A percentile compares a stretch with the other conserved stretches of the same genome.
Evolutionary conservation across 768 basidiomycete species (phyloP).

Genomic region (Astraeus odoratus): DNA sequence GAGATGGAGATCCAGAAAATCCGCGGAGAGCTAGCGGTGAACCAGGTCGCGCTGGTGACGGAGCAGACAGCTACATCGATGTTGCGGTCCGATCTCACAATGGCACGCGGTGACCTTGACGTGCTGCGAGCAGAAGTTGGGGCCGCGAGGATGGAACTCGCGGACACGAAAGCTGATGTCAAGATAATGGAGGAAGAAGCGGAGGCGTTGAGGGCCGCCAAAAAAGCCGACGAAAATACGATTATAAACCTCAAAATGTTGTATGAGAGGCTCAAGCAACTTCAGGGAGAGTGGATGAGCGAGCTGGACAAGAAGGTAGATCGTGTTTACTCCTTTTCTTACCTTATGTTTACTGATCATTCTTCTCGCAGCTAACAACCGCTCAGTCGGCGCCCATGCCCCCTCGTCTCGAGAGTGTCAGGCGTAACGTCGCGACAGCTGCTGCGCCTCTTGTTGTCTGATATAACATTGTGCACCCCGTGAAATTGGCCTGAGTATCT

Average conservation of each 20-base stretch:
- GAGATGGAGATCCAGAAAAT: conserved; percentile 5
- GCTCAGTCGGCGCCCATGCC: not conserved
- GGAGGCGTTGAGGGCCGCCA: conserved; percentile 23
- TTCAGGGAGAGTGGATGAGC: conserved; percentile 28
- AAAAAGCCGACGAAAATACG: conserved; percentile 29
- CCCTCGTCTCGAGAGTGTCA: too few relatives aligned
- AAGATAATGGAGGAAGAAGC: conserved; percentile 29
- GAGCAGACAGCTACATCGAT: conserved; percentile 2
- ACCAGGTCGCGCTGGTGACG: not conserved
- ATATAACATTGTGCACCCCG: too few relatives aligned
- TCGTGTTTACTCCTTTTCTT: not conserved
- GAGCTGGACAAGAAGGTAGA: conserved; percentile 32
- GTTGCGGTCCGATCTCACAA: conserved; percentile 3
- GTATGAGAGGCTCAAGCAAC: conserved; percentile 26
- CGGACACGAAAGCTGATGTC: conserved; percentile 4
- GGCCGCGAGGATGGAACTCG: conserved; percentile 10
- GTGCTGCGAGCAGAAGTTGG: not conserved
- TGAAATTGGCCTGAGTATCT: too few relatives aligned
- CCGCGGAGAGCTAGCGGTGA: conserved; percentile 4
- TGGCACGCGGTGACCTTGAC: not conserved
- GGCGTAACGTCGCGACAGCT: too few relatives aligned
- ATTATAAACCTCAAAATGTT: conserved; percentile 28
- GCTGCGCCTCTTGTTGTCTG: too few relatives aligned
- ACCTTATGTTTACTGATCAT: not conserved
- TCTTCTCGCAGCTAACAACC: not conserved